Evolutionary conservation across 2,329 filamentous ascomycete species (phyloP), one percentile per base, ranked within the genome.

Genomic region (Neonectria magnoliae): DNA sequence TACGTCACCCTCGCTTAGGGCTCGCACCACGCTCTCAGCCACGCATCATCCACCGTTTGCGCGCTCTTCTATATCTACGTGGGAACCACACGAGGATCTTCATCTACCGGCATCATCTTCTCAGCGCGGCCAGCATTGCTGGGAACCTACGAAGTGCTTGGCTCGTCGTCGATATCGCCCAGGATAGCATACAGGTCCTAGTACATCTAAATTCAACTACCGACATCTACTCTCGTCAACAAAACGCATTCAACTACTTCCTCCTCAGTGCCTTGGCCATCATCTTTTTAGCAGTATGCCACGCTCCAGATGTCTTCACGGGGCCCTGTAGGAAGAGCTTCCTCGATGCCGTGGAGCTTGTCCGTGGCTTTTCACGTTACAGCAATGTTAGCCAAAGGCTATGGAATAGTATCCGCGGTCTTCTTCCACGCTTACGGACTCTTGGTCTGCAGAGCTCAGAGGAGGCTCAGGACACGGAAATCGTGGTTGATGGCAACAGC

Each of bases 1-100:
- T 81, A 1, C 76, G 78, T 0, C 77, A 80, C 55, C 78, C 78
- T 0, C 77, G 79, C 2, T 75, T 81, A 20, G 77, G 81, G 5
- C 70, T 75, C 5, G 72, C 76, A 1, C 70, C 75, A 0, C 65
- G 68, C 2, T 69, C 74, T 1, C 78, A 79, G 14, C 77, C 80
- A 0, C 76, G 76, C 10, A 76, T 79, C 4, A 70, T 80, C 2
- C 81, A 81, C 52, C 80, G 81, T 27, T 69, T 83, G 1, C 80
- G 81, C 0, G 78, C 83, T 0, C 68, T 83, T 1, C 71, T 83
- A 1, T 82, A 82, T 38, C 76, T 84, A 0, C 80, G 83, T 2
- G 82, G 79, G 0, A 84, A 84, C 57, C 79, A 84, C 57, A 75
- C 80, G 1, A 78, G 81, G 2, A 83, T 80, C 14, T 71, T 84